phyloP scores from a whole-genome alignment of 257 asterid genomes.

The Salvia miltiorrhiza region DNA sequence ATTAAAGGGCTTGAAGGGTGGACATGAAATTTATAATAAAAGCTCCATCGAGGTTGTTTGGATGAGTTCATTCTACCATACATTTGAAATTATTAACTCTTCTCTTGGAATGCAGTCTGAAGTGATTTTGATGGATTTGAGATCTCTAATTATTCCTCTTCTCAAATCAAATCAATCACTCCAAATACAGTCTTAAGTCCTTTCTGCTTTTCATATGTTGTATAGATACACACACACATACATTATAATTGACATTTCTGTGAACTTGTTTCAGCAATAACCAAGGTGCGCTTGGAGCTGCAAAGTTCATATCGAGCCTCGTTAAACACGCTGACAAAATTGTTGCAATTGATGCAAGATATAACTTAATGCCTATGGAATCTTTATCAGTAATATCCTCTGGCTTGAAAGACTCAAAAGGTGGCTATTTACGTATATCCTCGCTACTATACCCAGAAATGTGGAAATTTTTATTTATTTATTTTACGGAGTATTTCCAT shows the following conservation, averaged over 20 bases:
- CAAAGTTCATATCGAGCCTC: slow-evolving; percentile 61
- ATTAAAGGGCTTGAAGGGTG: not conserved
- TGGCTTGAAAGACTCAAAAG: slow-evolving; percentile 56
- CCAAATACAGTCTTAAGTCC: not conserved
- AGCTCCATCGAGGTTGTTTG: no score
- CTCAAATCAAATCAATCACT: not conserved
- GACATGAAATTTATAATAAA: no score
- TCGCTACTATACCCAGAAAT: not conserved
- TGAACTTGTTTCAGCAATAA: slow-evolving; percentile 55
- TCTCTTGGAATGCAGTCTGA: not conserved
- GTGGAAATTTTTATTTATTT: not conserved
- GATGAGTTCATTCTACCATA: not conserved
- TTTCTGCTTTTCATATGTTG: not conserved
- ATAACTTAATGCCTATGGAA: slow-evolving; percentile 70
- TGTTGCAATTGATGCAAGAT: slow-evolving; percentile 59
- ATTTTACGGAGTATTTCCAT: not conserved
- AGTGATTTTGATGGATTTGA: not conserved
- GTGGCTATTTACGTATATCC: slow-evolving; percentile 25
- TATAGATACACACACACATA: not conserved
- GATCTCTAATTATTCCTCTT: not conserved
- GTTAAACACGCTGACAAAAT: slow-evolving; percentile 47
- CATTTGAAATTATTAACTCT: not conserved
- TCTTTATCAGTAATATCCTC: slow-evolving; percentile 52
- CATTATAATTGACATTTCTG: slow-evolving; percentile 18
- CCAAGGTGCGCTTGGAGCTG: slow-evolving; percentile 78